Conservation (phyloP, 1,284 basidiomycete genomes). For the Apiotrichum mycotoxinovorans region DNA sequence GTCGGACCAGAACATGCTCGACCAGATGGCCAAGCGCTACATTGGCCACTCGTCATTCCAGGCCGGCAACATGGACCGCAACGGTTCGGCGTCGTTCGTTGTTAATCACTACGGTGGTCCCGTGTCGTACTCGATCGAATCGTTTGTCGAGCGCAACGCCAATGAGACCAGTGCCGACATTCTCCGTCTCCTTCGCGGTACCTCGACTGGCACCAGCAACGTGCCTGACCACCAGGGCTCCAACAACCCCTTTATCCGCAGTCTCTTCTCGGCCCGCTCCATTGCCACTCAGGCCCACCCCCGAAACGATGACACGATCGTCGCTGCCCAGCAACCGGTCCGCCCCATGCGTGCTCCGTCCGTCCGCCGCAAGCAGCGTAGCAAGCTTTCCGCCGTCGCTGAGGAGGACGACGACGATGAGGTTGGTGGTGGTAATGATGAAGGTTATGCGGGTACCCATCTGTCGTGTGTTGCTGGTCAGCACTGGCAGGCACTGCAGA, state of each 20-base stretch:
- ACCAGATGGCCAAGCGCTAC: slow-evolving; percentile 91
- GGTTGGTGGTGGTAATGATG: slow-evolving; percentile 42
- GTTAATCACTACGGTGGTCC: slow-evolving; percentile 88
- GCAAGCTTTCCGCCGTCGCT: slow-evolving; percentile 54
- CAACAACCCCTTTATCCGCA: slow-evolving; percentile 84
- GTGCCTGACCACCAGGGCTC: slow-evolving; percentile 63
- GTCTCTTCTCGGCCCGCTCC: slow-evolving; percentile 79
- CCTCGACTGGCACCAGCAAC: slow-evolving; percentile 23
- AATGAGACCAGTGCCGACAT: slow-evolving; percentile 91
- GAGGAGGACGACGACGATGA: slow-evolving; percentile 56
- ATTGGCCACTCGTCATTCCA: slow-evolving; percentile 89
- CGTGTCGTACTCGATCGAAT: slow-evolving; percentile 85
- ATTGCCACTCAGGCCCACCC: slow-evolving; percentile 89
- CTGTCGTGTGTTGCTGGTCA: slow-evolving; percentile 75
- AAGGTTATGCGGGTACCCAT: slow-evolving; percentile 65
- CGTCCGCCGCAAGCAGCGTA: slow-evolving; percentile 68
- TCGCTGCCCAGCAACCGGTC: slow-evolving; percentile 85
- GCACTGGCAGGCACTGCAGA: slow-evolving; percentile 76
- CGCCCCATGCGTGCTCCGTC: slow-evolving; percentile 91
- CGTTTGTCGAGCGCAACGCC: slow-evolving; percentile 82
- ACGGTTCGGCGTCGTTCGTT: slow-evolving; percentile 81
- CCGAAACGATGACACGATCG: slow-evolving; percentile 86
- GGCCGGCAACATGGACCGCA: slow-evolving; percentile 67
- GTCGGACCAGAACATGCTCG: slow-evolving; percentile 89
- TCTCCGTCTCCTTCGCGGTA: slow-evolving; percentile 76